Evolutionary conservation across 805 yeast genomes (phyloP).

Genomic region (Grigorovia yakushimaensis): DNA sequence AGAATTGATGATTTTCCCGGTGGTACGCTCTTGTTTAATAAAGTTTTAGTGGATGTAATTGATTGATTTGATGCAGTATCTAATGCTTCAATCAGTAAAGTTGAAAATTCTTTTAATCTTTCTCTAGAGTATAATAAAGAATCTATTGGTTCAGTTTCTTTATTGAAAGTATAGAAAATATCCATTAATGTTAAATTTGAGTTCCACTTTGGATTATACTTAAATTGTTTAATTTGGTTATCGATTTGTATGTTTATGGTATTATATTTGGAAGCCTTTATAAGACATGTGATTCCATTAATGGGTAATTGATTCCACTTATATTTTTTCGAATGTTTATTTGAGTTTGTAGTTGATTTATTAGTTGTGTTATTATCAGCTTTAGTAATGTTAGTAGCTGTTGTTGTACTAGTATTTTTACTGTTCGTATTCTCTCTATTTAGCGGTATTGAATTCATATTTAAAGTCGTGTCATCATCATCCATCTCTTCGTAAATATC

Average conservation of each 20-base stretch:
- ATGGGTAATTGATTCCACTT: constrained; percentile 23
- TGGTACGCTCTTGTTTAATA: neutral
- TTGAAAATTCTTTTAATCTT: constrained; percentile 17
- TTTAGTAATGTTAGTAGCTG: neutral
- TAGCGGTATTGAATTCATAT: neutral
- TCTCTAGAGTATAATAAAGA: constrained; percentile 12
- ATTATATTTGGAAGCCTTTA: constrained; percentile 12
- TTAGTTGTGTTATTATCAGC: neutral
- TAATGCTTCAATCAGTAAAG: constrained; percentile 14
- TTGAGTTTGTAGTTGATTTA: too few species aligned
- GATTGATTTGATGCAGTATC: neutral
- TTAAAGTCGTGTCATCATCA: neutral
- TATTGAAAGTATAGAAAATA: constrained; percentile 20
- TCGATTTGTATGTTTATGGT: constrained; percentile 13
- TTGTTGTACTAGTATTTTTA: neutral
- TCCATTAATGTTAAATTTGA: constrained; percentile 17
- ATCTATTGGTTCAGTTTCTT: constrained; percentile 15
- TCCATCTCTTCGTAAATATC: neutral
- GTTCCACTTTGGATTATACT: constrained; percentile 21
- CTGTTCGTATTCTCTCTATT: neutral
- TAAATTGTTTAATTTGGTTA: constrained; percentile 18
- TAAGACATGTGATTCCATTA: constrained; percentile 11
- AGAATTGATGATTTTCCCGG: neutral
- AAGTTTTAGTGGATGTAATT: neutral
- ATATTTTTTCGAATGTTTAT: constrained; percentile 6